These are phyloP conservation scores for Polyporus arcularius DNA, from an alignment of 768 basidiomycete species.

Conservation along the genomic window DNA sequence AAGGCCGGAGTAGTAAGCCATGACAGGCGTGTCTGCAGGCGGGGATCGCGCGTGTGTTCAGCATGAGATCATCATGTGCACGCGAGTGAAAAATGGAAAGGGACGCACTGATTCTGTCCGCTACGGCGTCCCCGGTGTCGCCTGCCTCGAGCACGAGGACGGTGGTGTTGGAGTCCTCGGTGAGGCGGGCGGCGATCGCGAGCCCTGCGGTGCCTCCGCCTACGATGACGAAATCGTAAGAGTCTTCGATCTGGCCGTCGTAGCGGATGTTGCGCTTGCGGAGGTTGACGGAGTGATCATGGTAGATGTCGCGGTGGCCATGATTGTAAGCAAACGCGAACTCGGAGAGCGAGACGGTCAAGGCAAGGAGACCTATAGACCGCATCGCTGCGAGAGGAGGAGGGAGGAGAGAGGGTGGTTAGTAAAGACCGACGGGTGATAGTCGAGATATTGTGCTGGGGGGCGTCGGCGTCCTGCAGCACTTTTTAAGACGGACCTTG, in stretches of 20 bases:
- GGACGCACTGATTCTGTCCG: constrained; percentile 12
- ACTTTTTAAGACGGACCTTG: no score
- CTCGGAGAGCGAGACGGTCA: constrained; percentile 19
- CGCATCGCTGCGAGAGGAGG: constrained; percentile 18
- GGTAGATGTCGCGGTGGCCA: constrained; percentile 25
- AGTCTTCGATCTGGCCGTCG: constrained; percentile 36
- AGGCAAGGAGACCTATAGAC: constrained; percentile 18
- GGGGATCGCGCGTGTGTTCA: not conserved
- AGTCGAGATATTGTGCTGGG: not conserved
- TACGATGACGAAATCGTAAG: constrained; percentile 58
- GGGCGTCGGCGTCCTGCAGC: not conserved
- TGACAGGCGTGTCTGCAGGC: constrained; percentile 46
- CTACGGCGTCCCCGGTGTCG: constrained; percentile 43
- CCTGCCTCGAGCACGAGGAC: constrained; percentile 50
- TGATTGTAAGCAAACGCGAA: constrained; percentile 9
- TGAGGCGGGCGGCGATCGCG: constrained; percentile 46
- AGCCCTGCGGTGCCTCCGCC: constrained; percentile 53
- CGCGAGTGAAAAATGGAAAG: not conserved
- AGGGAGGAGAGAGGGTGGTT: not conserved
- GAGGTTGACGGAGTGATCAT: constrained; percentile 12
- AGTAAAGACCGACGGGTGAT: not conserved
- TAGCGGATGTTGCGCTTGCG: constrained; percentile 41
- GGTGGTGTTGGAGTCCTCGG: constrained; percentile 44
- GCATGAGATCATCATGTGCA: not conserved
- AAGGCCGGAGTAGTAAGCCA: constrained; percentile 56